phyloP scores from a whole-genome alignment of 805 yeast species.

The Metschnikowia drakensbergensis region DNA sequence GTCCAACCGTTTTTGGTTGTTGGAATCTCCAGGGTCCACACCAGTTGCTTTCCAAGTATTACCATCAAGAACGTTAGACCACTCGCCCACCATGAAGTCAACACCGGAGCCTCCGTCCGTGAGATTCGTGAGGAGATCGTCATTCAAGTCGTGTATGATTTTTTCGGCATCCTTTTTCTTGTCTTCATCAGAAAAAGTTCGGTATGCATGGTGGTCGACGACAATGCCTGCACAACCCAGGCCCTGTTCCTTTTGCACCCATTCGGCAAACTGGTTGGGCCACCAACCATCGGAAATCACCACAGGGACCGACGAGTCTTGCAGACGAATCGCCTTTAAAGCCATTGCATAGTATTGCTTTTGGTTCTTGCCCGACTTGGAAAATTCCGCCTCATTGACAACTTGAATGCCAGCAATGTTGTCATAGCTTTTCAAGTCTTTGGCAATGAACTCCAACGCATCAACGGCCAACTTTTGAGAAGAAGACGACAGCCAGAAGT shows the following conservation, averaged over 20 bases:
- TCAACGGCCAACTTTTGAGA: slow-evolving; percentile 45
- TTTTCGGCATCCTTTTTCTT: slow-evolving; percentile 59
- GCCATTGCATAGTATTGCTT: slow-evolving; percentile 64
- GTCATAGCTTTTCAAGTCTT: slow-evolving; percentile 52
- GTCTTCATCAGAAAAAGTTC: slow-evolving; percentile 80
- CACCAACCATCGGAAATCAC: slow-evolving; percentile 94
- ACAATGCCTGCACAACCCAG: slow-evolving; percentile 54
- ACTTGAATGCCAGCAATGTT: slow-evolving; percentile 81
- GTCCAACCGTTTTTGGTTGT: slow-evolving; percentile 42
- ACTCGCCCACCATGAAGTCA: slow-evolving; percentile 85
- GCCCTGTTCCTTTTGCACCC: slow-evolving; percentile 47
- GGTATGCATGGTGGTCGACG: slow-evolving; percentile 80
- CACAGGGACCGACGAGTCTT: slow-evolving; percentile 59
- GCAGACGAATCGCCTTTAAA: slow-evolving; percentile 51
- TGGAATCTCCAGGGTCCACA: slow-evolving; percentile 17
- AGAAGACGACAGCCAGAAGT: slow-evolving; percentile 54
- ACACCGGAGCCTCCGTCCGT: slow-evolving; percentile 43
- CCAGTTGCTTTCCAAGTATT: slow-evolving; percentile 62
- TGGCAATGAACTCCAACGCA: slow-evolving; percentile 56
- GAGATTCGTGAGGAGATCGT: slow-evolving; percentile 47
- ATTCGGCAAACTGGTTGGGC: slow-evolving; percentile 71
- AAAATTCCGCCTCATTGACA: slow-evolving; percentile 77
- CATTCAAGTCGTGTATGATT: slow-evolving; percentile 54
- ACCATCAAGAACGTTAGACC: slow-evolving; percentile 80
- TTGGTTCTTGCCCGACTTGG: slow-evolving; percentile 50